Conservation (phyloP, 75 land plant species). For the Picea sitchensis region DNA sequence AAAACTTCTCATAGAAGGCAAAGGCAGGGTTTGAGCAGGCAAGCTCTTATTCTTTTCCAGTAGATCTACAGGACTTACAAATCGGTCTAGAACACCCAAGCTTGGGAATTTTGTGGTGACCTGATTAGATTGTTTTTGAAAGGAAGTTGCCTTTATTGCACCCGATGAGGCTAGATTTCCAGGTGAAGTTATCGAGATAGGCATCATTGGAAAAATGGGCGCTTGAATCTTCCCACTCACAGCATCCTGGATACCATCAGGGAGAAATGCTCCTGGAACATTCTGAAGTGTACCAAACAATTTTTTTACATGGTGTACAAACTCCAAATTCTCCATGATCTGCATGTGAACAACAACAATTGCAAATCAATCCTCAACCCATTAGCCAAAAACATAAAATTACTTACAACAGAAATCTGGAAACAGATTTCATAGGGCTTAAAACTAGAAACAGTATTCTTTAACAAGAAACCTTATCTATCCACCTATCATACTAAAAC, state of each 20-base stretch:
- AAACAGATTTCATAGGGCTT: neutral
- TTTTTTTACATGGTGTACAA: conserved; percentile 52
- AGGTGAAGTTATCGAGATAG: conserved; percentile 1
- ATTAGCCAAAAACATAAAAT: neutral
- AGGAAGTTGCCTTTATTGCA: conserved; percentile 2
- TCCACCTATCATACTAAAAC: neutral
- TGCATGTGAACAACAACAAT: conserved; percentile 18
- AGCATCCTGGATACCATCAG: conserved; percentile 19
- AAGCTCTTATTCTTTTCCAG: neutral
- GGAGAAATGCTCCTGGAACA: conserved; percentile 27
- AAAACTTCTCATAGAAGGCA: neutral
- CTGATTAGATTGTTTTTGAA: neutral
- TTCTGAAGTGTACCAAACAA: conserved; percentile 39
- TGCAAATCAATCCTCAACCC: neutral
- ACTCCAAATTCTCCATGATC: conserved; percentile 53
- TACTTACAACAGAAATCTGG: neutral
- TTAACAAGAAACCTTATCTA: neutral
- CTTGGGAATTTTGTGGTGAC: neutral
- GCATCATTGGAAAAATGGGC: neutral
- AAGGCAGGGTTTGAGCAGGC: conserved; percentile 2
- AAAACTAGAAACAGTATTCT: neutral
- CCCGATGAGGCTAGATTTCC: neutral
- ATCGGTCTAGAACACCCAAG: neutral
- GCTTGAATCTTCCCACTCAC: neutral
- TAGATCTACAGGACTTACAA: conserved; percentile 2